Percentiles rank a stretch among this genome's conserved stretches.
Conservation (phyloP, 495 filamentous ascomycete species). For the Aspergillus nidulans region DNA sequence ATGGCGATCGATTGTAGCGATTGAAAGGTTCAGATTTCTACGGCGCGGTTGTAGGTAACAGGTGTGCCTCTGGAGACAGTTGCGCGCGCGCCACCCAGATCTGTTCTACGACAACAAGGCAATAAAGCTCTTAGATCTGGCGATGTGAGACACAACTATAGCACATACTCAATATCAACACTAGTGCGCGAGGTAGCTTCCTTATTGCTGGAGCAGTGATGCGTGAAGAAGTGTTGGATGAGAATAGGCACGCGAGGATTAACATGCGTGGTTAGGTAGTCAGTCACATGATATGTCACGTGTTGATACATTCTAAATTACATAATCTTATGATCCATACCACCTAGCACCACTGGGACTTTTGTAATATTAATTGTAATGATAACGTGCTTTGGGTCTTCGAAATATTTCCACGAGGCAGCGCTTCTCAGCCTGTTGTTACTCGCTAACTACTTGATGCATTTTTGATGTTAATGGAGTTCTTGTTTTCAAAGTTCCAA, state of each 20-base stretch:
- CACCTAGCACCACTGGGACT: too few species aligned
- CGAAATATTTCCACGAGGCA: too few species aligned
- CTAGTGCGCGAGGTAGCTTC: background rate
- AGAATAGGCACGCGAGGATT: conserved; percentile 3
- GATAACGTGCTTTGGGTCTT: too few species aligned
- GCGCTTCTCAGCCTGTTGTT: too few species aligned
- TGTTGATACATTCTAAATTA: background rate
- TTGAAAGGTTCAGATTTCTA: conserved; percentile 31
- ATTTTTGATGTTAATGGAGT: too few species aligned
- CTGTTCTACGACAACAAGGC: conserved; percentile 43
- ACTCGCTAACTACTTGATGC: too few species aligned
- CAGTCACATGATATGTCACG: background rate
- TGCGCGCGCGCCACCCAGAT: conserved; percentile 29
- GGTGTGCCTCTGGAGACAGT: conserved; percentile 14
- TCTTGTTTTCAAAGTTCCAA: background rate
- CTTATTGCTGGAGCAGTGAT: conserved; percentile 1
- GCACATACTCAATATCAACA: conserved; percentile 6
- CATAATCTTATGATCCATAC: too few species aligned
- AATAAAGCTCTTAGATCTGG: conserved; percentile 25
- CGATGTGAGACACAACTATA: conserved; percentile 6
- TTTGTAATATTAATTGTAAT: too few species aligned
- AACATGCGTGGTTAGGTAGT: background rate
- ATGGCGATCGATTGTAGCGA: conserved; percentile 30
- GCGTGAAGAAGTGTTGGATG: background rate
- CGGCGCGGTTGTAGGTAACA: conserved; percentile 29